Evolutionary conservation across 2,329 filamentous ascomycete species (phyloP), one percentile per base, ranked within the genome.

Genomic region (Fusarium liriodendri): DNA sequence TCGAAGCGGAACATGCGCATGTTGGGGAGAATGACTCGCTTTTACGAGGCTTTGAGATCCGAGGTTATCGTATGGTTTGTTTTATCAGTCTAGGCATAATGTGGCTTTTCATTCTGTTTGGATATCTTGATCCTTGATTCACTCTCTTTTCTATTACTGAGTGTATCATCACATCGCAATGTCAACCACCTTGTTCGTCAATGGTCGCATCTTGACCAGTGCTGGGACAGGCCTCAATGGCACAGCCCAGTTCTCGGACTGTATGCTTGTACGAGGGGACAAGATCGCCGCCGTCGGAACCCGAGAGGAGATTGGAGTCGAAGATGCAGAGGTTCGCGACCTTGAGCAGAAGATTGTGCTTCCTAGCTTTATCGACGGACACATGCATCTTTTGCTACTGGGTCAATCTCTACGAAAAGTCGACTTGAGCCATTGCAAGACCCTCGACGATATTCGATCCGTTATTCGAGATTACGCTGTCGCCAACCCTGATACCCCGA

Each of bases 271-370:
- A 6, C 65, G 74, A 47, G 73, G 80, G 47, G 80, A 79, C 7
- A 60, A 73, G 37, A 81, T 84, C 58, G 70, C 71, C 7, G 76
- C 79, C 6, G 74, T 84, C 35, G 82, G 82, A 25, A 60, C 79
- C 4, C 72, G 71, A 18, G 25, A 72, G 0, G 78, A 81, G 1
- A 29, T 62, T 0, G 9, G 45, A 6, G 33, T 27, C 5, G 6
- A 29, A 7, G 22, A 38, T 3, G 22, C n/a, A 29, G 35, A 58
- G 22, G 35, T 58, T 29, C 27, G 47, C 11, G 55, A 58, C 8
- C 55, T 58, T n/a, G 33, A 40, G 9, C 22, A 40, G 6, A 37
- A 37, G 35, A 37, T 58, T 40, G 35, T 58, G 35, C 55, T 58
- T n/a, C 55, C 55, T 4, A 38, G 33, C 14, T 58, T 58, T 2